phyloP scores from a whole-genome alignment of 1,284 basidiomycete genomes.

The Pholiota adiposa region DNA sequence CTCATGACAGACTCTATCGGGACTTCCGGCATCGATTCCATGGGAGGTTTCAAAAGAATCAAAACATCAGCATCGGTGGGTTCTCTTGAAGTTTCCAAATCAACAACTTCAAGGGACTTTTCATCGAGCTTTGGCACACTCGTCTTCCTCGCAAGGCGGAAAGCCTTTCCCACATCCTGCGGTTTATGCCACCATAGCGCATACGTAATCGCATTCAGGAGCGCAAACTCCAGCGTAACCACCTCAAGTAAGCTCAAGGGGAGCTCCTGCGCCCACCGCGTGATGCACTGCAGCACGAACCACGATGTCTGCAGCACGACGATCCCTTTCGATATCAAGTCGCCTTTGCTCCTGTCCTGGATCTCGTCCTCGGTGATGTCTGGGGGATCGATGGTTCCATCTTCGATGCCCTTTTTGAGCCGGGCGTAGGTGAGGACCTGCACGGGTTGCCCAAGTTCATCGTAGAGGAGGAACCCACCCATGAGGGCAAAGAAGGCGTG shows the following conservation, averaged over 20 bases:
- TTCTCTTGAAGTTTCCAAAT: neutral
- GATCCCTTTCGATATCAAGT: neutral
- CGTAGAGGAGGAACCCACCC: constrained; percentile 29
- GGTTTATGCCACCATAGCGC: constrained; percentile 24
- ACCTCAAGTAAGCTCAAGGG: neutral
- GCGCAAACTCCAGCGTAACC: constrained; percentile 2
- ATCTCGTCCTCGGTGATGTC: constrained; percentile 6
- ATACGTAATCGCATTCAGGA: constrained; percentile 11
- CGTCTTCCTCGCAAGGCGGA: neutral
- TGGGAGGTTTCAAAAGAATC: too few species aligned
- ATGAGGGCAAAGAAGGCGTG: constrained; percentile 31
- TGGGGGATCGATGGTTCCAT: neutral
- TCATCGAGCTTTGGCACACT: neutral
- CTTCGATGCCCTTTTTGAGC: neutral
- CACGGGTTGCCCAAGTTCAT: constrained; percentile 6
- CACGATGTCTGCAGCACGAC: neutral
- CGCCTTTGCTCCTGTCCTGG: constrained; percentile 7
- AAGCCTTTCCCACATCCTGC: constrained; percentile 8
- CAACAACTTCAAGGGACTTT: neutral
- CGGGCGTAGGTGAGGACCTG: neutral
- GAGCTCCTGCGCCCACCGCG: neutral
- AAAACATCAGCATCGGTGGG: too few species aligned
- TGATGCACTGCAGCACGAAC: neutral
- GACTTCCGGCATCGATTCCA: too few species aligned
- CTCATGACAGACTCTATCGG: too few species aligned